These are phyloP conservation scores for Ustulina deusta DNA, from an alignment of 2,329 filamentous ascomycete species.

Conservation along the genomic window DNA sequence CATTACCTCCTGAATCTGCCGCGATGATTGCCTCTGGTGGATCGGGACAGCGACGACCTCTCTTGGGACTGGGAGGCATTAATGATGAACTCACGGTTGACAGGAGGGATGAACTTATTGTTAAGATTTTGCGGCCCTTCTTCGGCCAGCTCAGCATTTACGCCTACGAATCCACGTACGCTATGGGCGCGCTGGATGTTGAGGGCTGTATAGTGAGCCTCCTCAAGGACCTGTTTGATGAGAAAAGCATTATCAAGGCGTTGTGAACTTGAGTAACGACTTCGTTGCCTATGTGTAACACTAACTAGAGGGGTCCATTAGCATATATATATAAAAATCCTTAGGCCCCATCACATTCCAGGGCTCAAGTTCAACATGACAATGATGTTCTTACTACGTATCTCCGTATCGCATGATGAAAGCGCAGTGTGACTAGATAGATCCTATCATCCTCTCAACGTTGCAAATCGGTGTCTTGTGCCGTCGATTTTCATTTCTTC, in stretches of 20 bases:
- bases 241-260: conserved; percentile 74
- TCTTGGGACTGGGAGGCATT: conserved; percentile 65
- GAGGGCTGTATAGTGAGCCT: conserved; percentile 73
- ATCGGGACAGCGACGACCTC: conserved; percentile 58
- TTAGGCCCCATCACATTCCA: not conserved
- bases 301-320: conserved; percentile 25
- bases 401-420: not conserved
- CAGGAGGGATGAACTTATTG: conserved; percentile 75
- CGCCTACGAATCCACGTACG: conserved; percentile 92
- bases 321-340: not conserved
- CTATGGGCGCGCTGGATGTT: conserved; percentile 77
- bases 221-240: conserved; percentile 82
- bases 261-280: conserved; percentile 54
- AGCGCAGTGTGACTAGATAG: not conserved
- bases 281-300: conserved; percentile 24
- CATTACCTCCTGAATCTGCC: conserved; percentile 52
- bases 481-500: not conserved
- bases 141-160: conserved; percentile 92
- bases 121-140: conserved; percentile 85
- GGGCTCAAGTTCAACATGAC: not conserved
- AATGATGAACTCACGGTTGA: conserved; percentile 69
- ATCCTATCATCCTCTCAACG: too few relatives aligned
- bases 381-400: not conserved
- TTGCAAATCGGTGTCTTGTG: not conserved
- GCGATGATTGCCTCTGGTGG: conserved; percentile 42